A percentile compares a stretch with the other conserved stretches of the same genome.
Evolutionary conservation across 1,284 basidiomycete species (phyloP).

Genomic region (Moesziomyces globuligerus): DNA sequence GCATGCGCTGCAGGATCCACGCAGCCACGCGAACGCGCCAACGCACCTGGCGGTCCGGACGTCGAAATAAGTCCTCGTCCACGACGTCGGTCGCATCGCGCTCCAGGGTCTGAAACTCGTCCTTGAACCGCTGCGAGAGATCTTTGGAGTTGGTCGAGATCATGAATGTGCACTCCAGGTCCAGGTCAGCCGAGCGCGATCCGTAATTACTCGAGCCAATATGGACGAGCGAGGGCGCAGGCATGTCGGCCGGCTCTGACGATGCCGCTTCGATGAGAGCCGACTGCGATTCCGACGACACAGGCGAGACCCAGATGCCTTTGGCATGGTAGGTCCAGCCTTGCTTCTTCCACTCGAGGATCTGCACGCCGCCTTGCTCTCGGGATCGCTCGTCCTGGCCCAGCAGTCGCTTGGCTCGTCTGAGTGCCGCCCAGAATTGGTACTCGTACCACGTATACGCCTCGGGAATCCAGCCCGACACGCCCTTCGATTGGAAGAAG

Average conservation of each 20-base stretch:
- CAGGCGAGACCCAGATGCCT: constrained; percentile 70
- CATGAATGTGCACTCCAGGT: constrained; percentile 90
- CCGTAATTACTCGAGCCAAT: constrained; percentile 97
- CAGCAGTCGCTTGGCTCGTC: constrained; percentile 67
- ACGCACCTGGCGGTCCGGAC: constrained; percentile 75
- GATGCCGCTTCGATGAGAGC: not conserved
- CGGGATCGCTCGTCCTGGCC: constrained; percentile 22
- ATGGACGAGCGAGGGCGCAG: constrained; percentile 72
- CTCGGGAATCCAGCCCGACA: constrained; percentile 92
- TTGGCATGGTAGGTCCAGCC: constrained; percentile 99
- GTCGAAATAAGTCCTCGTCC: constrained; percentile 69
- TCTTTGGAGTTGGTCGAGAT: constrained; percentile 72
- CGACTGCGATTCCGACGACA: not conserved
- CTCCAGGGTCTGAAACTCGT: constrained; percentile 70
- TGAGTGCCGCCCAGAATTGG: constrained; percentile 78
- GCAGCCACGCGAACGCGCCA: constrained; percentile 69
- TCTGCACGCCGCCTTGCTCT: not conserved
- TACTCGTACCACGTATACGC: constrained; percentile 90
- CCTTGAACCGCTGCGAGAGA: constrained; percentile 64
- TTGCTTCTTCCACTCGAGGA: constrained; percentile 81
- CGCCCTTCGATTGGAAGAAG: constrained; percentile 86
- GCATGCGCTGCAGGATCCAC: constrained; percentile 57
- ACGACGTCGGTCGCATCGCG: constrained; percentile 69
- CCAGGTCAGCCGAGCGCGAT: constrained; percentile 86
- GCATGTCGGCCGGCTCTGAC: not conserved